A percentile compares a stretch with the other conserved stretches of the same genome.
Evolutionary conservation across 768 basidiomycete genomes (phyloP).

Genomic region (Russula dissimulans): DNA sequence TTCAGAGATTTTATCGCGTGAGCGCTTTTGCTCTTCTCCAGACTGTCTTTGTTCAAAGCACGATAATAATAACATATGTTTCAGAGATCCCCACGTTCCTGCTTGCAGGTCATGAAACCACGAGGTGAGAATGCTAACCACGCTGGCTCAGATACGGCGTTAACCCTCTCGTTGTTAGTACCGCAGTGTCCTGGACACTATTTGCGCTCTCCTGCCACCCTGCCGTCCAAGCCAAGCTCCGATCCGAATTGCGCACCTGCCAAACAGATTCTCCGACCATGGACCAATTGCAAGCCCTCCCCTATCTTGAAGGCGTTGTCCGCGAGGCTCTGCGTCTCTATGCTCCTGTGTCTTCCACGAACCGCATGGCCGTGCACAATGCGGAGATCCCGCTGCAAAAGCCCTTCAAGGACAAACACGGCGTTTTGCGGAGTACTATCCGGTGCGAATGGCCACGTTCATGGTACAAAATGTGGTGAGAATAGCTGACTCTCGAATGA

Average conservation of each 20-base stretch:
- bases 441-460: slow-evolving; percentile 3
- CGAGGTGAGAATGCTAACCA: too few relatives aligned
- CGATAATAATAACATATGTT: too few relatives aligned
- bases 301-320: slow-evolving; percentile 28
- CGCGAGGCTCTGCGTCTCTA: slow-evolving; percentile 26
- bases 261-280: slow-evolving; percentile 19
- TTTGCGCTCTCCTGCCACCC: slow-evolving; percentile 26
- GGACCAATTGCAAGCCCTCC: slow-evolving; percentile 26
- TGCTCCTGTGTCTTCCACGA: slow-evolving; percentile 21
- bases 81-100: too few relatives aligned
- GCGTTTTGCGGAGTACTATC: slow-evolving; percentile 7
- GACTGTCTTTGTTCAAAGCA: neutral
- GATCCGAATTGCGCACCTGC: slow-evolving; percentile 26
- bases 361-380: slow-evolving; percentile 23
- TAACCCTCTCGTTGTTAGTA: neutral
- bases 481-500: neutral
- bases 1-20: slow-evolving; percentile 26
- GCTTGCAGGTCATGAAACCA: too few relatives aligned
- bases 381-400: slow-evolving; percentile 26
- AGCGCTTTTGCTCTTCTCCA: neutral
- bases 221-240: slow-evolving; percentile 26
- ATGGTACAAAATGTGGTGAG: too few relatives aligned
- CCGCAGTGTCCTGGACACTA: slow-evolving; percentile 29
- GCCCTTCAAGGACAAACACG: slow-evolving; percentile 19
- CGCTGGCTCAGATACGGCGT: too few relatives aligned